Conservation (phyloP, 306 rosid genomes). For the Glycine latifolia region DNA sequence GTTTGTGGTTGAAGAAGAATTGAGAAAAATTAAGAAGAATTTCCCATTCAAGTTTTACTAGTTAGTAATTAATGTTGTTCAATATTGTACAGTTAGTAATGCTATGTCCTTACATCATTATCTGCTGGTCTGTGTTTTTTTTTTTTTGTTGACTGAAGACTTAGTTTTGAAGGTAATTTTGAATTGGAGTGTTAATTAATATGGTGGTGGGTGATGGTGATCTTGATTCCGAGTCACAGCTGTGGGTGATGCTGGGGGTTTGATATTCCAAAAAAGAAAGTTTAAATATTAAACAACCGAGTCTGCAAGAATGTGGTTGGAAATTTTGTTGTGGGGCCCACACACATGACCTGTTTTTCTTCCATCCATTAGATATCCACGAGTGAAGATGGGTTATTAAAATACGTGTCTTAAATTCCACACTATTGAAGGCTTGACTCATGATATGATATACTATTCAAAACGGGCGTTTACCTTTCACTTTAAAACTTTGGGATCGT, state of each 20-base stretch:
- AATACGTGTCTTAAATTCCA: conserved; percentile 38
- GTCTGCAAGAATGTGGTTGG: conserved; percentile 32
- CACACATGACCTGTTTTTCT: conserved; percentile 27
- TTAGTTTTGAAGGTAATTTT: not conserved
- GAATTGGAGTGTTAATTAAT: not conserved
- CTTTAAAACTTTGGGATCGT: not conserved
- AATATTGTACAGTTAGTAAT: not conserved
- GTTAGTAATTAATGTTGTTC: not conserved
- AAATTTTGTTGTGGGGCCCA: conserved; percentile 45
- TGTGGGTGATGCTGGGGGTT: conserved; percentile 8
- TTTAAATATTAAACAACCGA: not conserved
- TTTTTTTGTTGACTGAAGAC: not conserved
- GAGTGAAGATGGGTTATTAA: conserved; percentile 28
- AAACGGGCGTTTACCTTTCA: conserved; percentile 35
- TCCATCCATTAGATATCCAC: conserved; percentile 29
- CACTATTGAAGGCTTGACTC: conserved; percentile 46
- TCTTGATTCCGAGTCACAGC: conserved; percentile 20
- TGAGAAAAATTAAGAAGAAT: not conserved
- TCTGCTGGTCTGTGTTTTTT: not conserved
- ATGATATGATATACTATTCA: not conserved
- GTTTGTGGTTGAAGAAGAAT: not conserved
- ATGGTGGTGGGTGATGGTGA: not conserved
- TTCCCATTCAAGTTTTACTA: not conserved
- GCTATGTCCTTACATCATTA: not conserved
- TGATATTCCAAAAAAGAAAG: conserved; percentile 1